These are phyloP conservation scores for Brettanomyces bruxellensis DNA, from an alignment of 805 yeast species.

Conservation along the genomic window DNA sequence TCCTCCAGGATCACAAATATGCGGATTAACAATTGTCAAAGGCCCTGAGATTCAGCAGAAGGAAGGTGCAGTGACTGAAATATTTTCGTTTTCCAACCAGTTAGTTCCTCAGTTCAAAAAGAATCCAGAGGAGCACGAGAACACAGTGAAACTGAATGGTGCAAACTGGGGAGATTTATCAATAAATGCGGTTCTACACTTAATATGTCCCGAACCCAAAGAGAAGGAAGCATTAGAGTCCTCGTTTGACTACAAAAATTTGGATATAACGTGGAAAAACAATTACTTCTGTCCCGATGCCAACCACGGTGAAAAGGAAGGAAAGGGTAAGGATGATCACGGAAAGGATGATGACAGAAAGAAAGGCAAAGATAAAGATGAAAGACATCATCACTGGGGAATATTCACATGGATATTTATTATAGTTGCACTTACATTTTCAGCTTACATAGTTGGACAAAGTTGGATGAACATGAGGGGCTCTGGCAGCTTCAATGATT, in stretches of 20 bases:
- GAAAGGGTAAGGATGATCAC: conserved; percentile 9
- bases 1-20: conserved; percentile 62
- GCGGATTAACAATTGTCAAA: conserved; percentile 58
- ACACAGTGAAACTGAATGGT: conserved; percentile 36
- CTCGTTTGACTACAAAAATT: conserved; percentile 29
- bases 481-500: conserved; percentile 60
- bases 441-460: conserved; percentile 63
- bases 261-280: conserved; percentile 19
- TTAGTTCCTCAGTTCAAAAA: conserved; percentile 27
- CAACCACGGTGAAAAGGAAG: not conserved
- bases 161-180: conserved; percentile 56
- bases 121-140: conserved; percentile 13
- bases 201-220: conserved; percentile 34
- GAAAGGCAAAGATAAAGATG: conserved; percentile 18
- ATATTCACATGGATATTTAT: conserved; percentile 79
- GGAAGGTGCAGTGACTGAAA: conserved; percentile 41
- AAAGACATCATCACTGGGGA: conserved; percentile 55
- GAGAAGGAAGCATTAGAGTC: conserved; percentile 19
- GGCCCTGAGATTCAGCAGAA: conserved; percentile 30
- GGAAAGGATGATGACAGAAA: conserved; percentile 17
- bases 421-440: conserved; percentile 46
- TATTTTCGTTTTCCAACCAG: conserved; percentile 46
- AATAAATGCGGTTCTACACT: conserved; percentile 37
- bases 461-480: conserved; percentile 65
- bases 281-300: conserved; percentile 5